Base-by-base conservation (phyloP, 192 early-diverging fungal species). In the Gamsiella multidivaricata region DNA sequence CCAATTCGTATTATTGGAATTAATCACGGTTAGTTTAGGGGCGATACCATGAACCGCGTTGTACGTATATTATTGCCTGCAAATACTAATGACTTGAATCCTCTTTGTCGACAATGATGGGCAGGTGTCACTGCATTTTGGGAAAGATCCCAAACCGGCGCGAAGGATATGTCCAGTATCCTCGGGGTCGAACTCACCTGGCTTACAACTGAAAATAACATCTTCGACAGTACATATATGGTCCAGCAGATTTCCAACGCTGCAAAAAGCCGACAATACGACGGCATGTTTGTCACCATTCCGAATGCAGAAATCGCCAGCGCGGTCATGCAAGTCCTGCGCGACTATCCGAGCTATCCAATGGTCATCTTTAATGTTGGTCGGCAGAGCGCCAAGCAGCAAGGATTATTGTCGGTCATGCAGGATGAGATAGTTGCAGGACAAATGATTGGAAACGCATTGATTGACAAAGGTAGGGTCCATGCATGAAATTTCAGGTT, bases 311-410 rank as follows among this genome's bases (percentile, higher is more conserved):
- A 69, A 14, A 36, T 78, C 7, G 74, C 74, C 3, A 47, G 29
- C 23, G 54, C 74, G n/a, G 49, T 78, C 7, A 63, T 68, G 5
- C 59, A 64, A 2, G 59, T 64, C 8, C 33, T 31, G 1, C 51
- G 65, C 7, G 43, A 63, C 11, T 53, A 61, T 31, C 46, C 23
- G 14, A 66, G 54, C 15, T 14, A 69, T 33, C 74, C 74, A 8
- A 51, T 78, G 1, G 74, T 78, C 1, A 66, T 78, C 29, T 43
- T 64, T 46, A 78, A 78, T 45, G 66, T 68, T 8, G 74, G 74
- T 0, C 43, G 51, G n/a, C 59, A 62, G 42, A 59, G 28, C 14
- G 74, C 74, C 28, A 43, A 31, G n/a, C 74, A 78, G 46, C 33
- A 62, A 14, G 60, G 61, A 5, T 14, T 64, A 20, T 31, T 78